These are phyloP conservation scores for Patellifolia procumbens DNA, from an alignment of 179 eudicot species.

Conservation along the genomic window DNA sequence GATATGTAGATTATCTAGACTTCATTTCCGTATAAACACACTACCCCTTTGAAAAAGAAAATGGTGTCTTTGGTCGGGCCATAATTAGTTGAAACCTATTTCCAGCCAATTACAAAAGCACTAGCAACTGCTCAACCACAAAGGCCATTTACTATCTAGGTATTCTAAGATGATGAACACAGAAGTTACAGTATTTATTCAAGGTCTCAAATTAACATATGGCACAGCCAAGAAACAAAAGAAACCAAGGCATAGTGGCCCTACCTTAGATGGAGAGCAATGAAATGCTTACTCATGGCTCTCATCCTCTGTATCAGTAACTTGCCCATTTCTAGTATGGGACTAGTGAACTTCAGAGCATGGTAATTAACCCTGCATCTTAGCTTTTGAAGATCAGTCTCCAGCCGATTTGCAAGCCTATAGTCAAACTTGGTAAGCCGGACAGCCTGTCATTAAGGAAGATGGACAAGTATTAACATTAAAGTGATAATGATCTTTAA, in stretches of 20 bases:
- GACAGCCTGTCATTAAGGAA: slow-evolving; percentile 67
- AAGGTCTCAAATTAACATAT: not conserved
- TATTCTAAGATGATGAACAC: not conserved
- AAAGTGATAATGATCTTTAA: slow-evolving; percentile 13
- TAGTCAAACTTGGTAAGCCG: slow-evolving; percentile 93
- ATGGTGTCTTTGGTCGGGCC: not conserved
- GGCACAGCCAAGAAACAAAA: not conserved
- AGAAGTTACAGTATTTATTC: not conserved
- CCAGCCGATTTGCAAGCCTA: slow-evolving; percentile 87
- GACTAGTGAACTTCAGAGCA: slow-evolving; percentile 76
- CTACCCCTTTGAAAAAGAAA: not conserved
- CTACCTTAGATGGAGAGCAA: slow-evolving; percentile 94
- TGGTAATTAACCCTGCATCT: slow-evolving; percentile 94
- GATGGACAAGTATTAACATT: slow-evolving; percentile 19
- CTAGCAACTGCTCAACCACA: not conserved
- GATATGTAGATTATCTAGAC: not conserved
- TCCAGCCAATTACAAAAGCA: not conserved
- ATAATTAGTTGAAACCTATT: not conserved
- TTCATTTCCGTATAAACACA: not conserved
- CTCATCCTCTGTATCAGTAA: slow-evolving; percentile 74
- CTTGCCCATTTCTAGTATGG: slow-evolving; percentile 75
- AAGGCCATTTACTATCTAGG: not conserved
- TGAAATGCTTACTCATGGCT: slow-evolving; percentile 68
- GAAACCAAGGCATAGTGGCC: not conserved
- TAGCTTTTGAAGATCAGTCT: slow-evolving; percentile 84